Evolutionary conservation across 2,329 filamentous ascomycete genomes (phyloP), one percentile per base, ranked within the genome.

Genomic region (Fusarium succisae): DNA sequence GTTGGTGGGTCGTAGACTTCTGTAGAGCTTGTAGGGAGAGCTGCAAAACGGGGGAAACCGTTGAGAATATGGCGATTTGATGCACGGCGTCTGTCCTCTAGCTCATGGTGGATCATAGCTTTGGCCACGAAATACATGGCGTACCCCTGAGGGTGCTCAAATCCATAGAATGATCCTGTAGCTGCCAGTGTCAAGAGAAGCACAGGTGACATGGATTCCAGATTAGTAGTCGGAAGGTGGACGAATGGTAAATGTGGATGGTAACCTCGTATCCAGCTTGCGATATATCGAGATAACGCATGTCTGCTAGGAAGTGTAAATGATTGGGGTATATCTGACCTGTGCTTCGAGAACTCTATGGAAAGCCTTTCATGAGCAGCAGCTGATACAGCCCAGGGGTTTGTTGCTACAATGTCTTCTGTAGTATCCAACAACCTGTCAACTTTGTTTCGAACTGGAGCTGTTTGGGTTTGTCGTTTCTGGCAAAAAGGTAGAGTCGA

Each of bases 181-280:
- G 58, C 58, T n/a, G 58, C 58, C 6, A 61, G 28, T 2, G 58
- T 55, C 12, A 61, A 28, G 37, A 61, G 37, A 30, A 61, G 37
- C 7, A 55, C 28, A 18, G 47, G 37, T 22, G 47, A 54, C 28
- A 61, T 61, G n/a, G 58, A 61, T 35, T 61, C 58, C 14, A 72
- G 32, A 2, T 53, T 54, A 1, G 71, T 47, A n/a, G 69, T 57
- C 11, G 55, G 43, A 6, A 57, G 54, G 26, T 73, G 70, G 20
- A 73, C 51, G 15, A 73, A 56, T 10, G 69, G 70, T 38, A 73
- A 35, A 37, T 73, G 70, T 1, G 56, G 50, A 35, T 72, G 70
- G 14, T 66, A 72, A 1, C 70, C 69, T 24, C 59, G 50, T 44
- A 72, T 65, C 30, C 71, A 73, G 30, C 64, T 70, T 24, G 60